Conservation (phyloP, 345 rosid species). For the Eucalyptus regnans region DNA sequence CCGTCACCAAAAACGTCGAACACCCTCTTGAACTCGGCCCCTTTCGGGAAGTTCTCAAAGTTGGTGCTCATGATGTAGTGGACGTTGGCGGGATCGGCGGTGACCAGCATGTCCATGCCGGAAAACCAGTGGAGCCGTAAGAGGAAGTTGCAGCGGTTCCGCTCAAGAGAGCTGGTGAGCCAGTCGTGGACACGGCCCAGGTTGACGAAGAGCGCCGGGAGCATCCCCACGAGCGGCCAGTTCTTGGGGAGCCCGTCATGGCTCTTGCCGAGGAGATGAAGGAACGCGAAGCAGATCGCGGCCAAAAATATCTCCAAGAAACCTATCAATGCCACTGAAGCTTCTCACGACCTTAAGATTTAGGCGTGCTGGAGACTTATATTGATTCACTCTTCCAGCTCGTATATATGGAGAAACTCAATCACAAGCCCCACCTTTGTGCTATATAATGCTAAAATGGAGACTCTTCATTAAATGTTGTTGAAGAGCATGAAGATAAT, state of each 20-base stretch:
- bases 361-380: too few species aligned
- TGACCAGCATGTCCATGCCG: constrained; percentile 10
- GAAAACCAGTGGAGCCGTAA: constrained; percentile 25
- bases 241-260: constrained; percentile 1
- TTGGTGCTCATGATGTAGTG: constrained; percentile 46
- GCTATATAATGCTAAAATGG: too few species aligned
- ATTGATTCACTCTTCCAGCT: too few species aligned
- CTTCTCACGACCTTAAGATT: background rate
- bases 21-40: constrained; percentile 29
- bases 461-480: background rate
- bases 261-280: background rate
- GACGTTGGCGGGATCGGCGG: constrained; percentile 42
- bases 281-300: constrained; percentile 11
- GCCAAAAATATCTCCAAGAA: constrained; percentile 18
- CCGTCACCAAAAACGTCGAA: constrained; percentile 53
- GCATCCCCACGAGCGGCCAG: constrained; percentile 50
- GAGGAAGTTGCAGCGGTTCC: constrained; percentile 2
- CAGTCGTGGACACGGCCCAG: constrained; percentile 19
- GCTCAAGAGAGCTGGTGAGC: constrained; percentile 3
- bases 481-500: background rate
- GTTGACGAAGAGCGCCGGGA: constrained; percentile 20
- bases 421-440: too few species aligned
- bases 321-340: background rate
- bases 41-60: constrained; percentile 50
- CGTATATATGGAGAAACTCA: too few species aligned